These are phyloP conservation scores for Bretziella fagacearum DNA, from an alignment of 2,329 filamentous ascomycete species.

Conservation along the genomic window DNA sequence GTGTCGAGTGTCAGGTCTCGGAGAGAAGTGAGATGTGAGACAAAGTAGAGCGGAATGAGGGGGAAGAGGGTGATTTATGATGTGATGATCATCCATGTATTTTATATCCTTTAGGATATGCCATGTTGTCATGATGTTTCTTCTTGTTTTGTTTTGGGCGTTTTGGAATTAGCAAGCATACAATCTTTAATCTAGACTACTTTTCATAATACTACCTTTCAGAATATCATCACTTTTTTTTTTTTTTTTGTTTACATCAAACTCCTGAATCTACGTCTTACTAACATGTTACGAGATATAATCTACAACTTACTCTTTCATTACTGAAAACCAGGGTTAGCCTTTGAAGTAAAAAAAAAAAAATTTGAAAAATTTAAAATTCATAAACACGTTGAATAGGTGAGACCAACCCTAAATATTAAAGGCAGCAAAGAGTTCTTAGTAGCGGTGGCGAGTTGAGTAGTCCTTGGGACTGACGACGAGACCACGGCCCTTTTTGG, in stretches of 20 bases:
- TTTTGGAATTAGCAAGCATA: background rate
- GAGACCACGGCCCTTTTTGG: conserved; percentile 91
- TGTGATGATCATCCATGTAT: conserved; percentile 1
- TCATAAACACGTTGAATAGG: conserved; percentile 14
- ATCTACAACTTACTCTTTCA: background rate
- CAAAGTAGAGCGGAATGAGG: background rate
- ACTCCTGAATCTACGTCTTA: background rate
- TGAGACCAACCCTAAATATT: conserved; percentile 19
- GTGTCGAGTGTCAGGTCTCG: background rate
- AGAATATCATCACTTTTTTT: background rate
- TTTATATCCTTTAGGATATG: conserved; percentile 1
- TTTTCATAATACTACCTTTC: background rate
- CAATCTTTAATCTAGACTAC: conserved; percentile 3
- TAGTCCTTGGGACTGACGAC: conserved; percentile 77
- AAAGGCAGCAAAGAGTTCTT: conserved; percentile 6
- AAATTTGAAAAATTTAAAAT: background rate
- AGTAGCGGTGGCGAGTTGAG: conserved; percentile 25
- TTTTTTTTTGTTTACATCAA: too few relatives aligned
- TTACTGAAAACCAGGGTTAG: conserved; percentile 2
- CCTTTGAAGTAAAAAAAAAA: background rate
- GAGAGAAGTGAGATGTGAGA: background rate
- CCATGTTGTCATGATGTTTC: conserved; percentile 2
- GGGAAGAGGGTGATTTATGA: too few relatives aligned
- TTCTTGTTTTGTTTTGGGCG: background rate
- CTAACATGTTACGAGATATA: background rate